Evolutionary conservation across 257 asterid species (phyloP).

Genomic region (Solanum habrochaites): DNA sequence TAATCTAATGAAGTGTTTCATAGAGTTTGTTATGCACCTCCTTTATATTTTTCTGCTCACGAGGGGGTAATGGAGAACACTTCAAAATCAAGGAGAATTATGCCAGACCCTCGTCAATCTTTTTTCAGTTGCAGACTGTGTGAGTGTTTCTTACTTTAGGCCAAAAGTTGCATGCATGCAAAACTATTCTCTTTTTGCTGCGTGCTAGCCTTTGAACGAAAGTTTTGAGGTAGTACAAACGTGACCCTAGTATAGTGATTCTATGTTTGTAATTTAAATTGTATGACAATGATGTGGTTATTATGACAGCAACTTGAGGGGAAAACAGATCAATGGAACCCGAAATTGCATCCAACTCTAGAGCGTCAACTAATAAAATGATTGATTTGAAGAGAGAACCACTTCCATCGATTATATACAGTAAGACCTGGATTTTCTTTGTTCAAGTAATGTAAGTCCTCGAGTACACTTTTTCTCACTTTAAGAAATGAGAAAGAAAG

Average conservation of each 20-base stretch:
- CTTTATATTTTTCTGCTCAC: not conserved
- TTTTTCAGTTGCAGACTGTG: slow-evolving; percentile 13
- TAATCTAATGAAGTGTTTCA: not conserved
- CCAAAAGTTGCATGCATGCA: not conserved
- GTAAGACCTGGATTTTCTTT: not conserved
- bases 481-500: not conserved
- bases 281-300: not conserved
- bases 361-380: slow-evolving; percentile 1
- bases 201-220: not conserved
- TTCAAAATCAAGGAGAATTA: slow-evolving; percentile 9
- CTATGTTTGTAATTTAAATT: not conserved
- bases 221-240: not conserved
- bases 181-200: not conserved
- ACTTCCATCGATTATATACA: slow-evolving; percentile 5
- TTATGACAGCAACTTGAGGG: slow-evolving; percentile 5
- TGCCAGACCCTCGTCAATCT: slow-evolving; percentile 6
- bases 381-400: slow-evolving; percentile 15
- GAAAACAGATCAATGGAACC: slow-evolving; percentile 12
- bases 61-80: slow-evolving; percentile 16
- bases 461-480: not conserved
- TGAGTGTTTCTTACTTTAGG: not conserved
- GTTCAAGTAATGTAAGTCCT: slow-evolving; percentile 14
- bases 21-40: not conserved
- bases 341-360: slow-evolving; percentile 6
- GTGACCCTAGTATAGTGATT: not conserved